phyloP scores from a whole-genome alignment of 2,329 filamentous ascomycete genomes.

The Tolypocladium paradoxum region DNA sequence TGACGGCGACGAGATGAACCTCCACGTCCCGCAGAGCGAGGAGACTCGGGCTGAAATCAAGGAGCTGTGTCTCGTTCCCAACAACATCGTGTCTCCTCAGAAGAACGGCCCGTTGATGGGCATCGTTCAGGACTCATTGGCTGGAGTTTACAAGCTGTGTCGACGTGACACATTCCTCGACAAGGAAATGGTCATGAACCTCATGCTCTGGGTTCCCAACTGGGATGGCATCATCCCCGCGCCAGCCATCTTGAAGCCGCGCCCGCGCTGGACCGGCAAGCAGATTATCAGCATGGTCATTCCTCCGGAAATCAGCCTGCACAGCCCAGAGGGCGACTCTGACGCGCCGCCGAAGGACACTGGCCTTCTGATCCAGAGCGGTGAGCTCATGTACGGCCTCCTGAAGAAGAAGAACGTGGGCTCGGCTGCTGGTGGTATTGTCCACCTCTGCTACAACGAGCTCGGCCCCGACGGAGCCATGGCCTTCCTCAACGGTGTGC shows the following conservation, averaged over 20 bases:
- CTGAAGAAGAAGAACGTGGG: conserved; percentile 91
- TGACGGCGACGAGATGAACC: conserved; percentile 99
- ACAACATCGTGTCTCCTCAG: conserved; percentile 97
- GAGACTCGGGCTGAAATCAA: conserved; percentile 92
- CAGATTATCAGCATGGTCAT: conserved; percentile 93
- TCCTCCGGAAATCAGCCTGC: conserved; percentile 73
- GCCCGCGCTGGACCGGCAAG: conserved; percentile 94
- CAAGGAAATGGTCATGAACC: conserved; percentile 89
- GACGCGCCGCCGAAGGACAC: conserved; percentile 60
- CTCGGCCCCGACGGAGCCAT: conserved; percentile 78
- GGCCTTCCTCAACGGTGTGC: conserved; percentile 90
- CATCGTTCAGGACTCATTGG: conserved; percentile 96
- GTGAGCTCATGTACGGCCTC: conserved; percentile 82
- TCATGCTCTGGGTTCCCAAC: conserved; percentile 92
- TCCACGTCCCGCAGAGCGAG: conserved; percentile 96
- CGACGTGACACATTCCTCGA: conserved; percentile 84
- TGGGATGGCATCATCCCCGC: conserved; percentile 94
- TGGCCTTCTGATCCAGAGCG: conserved; percentile 72
- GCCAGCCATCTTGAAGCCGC: conserved; percentile 87
- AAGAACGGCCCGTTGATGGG: conserved; percentile 97
- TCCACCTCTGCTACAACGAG: conserved; percentile 95
- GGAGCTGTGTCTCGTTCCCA: conserved; percentile 92
- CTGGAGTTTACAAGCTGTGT: conserved; percentile 93
- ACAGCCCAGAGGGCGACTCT: conserved; percentile 51
- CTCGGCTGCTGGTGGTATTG: conserved; percentile 78